A percentile compares a stretch with the other conserved stretches of the same genome.
These are phyloP conservation scores for Tylopilus subfusipes DNA, from an alignment of 768 basidiomycete species.

Conservation along the genomic window DNA sequence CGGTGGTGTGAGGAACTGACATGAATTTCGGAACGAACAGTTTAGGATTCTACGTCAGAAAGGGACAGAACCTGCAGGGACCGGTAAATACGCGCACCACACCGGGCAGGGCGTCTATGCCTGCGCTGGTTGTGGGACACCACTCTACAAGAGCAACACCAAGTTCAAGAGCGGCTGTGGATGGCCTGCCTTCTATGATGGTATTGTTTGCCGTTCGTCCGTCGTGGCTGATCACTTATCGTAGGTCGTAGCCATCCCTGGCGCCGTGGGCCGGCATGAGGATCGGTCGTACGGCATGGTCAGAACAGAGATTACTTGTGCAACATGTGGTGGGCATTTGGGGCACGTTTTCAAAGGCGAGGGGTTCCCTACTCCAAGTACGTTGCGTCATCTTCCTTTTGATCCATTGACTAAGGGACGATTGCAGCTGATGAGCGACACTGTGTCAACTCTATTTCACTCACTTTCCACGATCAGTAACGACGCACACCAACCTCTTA, in stretches of 20 bases:
- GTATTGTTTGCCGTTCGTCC: slow-evolving; percentile 35
- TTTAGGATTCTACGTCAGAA: slow-evolving; percentile 84
- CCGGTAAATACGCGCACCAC: slow-evolving; percentile 77
- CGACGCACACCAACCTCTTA: not conserved
- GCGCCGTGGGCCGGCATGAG: slow-evolving; percentile 76
- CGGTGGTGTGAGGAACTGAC: not conserved
- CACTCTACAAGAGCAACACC: slow-evolving; percentile 83
- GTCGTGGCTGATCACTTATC: not conserved
- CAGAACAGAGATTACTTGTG: slow-evolving; percentile 84
- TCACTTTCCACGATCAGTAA: slow-evolving; percentile 59
- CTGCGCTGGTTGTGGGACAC: slow-evolving; percentile 78
- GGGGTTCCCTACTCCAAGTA: slow-evolving; percentile 75
- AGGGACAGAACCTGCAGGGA: slow-evolving; percentile 77
- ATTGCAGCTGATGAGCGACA: slow-evolving; percentile 73
- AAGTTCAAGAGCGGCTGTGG: slow-evolving; percentile 94
- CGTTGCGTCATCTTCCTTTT: slow-evolving; percentile 22
- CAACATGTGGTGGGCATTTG: slow-evolving; percentile 89
- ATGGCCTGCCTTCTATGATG: slow-evolving; percentile 98
- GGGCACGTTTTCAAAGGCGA: slow-evolving; percentile 97
- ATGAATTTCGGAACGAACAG: slow-evolving; percentile 35
- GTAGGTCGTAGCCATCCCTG: slow-evolving; percentile 68
- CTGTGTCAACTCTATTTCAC: slow-evolving; percentile 86
- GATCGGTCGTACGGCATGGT: slow-evolving; percentile 64
- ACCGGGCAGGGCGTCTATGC: slow-evolving; percentile 62
- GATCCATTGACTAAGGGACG: not conserved